Conservation (phyloP, 2,329 filamentous ascomycete species). For the Aspergillus cejpii region DNA sequence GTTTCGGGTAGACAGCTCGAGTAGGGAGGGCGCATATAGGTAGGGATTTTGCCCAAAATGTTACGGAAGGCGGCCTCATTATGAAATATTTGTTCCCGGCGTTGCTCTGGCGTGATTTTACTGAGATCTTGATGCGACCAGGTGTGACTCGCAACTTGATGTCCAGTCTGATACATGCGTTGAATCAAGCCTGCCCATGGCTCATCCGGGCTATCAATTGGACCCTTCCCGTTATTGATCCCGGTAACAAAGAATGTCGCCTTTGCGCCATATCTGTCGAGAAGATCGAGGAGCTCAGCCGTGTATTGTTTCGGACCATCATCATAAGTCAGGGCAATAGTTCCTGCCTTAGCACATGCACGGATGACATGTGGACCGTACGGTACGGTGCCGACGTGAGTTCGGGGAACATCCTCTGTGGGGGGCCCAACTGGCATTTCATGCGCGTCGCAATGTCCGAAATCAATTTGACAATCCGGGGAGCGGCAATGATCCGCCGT, state of each 20-base stretch:
- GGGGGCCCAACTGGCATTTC: constrained; percentile 30
- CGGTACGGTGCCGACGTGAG: constrained; percentile 31
- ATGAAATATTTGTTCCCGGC: constrained; percentile 41
- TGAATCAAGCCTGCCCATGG: constrained; percentile 37
- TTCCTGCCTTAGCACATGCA: constrained; percentile 46
- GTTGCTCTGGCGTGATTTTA: constrained; percentile 32
- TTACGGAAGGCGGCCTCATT: constrained; percentile 45
- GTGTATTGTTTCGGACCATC: constrained; percentile 61
- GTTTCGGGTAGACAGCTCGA: constrained; percentile 34
- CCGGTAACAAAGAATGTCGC: constrained; percentile 62
- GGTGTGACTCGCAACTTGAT: constrained; percentile 49
- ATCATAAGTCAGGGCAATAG: constrained; percentile 61
- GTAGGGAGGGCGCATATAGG: constrained; percentile 51
- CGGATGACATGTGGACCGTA: constrained; percentile 34
- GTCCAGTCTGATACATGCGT: constrained; percentile 42
- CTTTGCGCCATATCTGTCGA: constrained; percentile 54
- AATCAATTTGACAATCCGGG: constrained; percentile 38
- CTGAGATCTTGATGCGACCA: constrained; percentile 47
- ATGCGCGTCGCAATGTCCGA: constrained; percentile 35
- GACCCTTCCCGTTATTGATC: constrained; percentile 43
- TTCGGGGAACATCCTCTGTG: constrained; percentile 31
- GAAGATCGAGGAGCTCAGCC: constrained; percentile 54
- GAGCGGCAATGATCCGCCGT: constrained; percentile 35
- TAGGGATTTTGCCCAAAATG: constrained; percentile 46
- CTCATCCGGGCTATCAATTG: constrained; percentile 38